phyloP scores from a whole-genome alignment of 371 early-diverging fungal genomes.

The Chytridiales sp. region DNA sequence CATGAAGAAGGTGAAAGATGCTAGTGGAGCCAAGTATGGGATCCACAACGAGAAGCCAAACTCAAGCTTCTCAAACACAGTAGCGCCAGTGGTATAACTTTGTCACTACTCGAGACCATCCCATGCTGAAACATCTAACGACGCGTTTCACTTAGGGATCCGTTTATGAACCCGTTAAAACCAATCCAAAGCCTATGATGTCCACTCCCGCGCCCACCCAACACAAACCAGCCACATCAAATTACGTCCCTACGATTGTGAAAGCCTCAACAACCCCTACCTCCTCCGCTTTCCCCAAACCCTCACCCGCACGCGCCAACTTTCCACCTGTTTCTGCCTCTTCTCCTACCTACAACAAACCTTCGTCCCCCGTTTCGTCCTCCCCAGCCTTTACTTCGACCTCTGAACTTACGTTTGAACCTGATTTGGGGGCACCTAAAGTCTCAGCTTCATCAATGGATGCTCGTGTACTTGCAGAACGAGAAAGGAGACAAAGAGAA shows the following conservation, averaged over 20 bases:
- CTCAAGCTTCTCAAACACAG: conserved; percentile 4
- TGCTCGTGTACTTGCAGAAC: conserved; percentile 28
- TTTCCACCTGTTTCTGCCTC: conserved; percentile 10
- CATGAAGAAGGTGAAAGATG: conserved; percentile 80
- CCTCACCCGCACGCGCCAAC: conserved; percentile 7
- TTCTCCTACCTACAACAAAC: conserved; percentile 8
- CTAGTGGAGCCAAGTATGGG: conserved; percentile 88
- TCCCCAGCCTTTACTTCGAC: conserved; percentile 2
- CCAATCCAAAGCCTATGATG: conserved; percentile 26
- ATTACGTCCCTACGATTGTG: too few relatives aligned
- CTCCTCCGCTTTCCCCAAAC: too few relatives aligned
- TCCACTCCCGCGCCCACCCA: too few relatives aligned
- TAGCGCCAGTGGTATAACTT: conserved; percentile 18
- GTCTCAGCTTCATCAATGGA: conserved; percentile 5
- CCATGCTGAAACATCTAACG: not conserved
- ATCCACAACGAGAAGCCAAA: conserved; percentile 58
- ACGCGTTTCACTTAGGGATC: conserved; percentile 20
- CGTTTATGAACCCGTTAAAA: conserved; percentile 21
- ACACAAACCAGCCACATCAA: too few relatives aligned
- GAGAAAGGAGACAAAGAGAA: conserved; percentile 35
- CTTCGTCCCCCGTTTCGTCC: not conserved
- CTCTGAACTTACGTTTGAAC: not conserved
- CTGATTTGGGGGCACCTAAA: not conserved
- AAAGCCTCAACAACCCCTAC: too few relatives aligned
- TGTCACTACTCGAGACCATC: not conserved